Evolutionary conservation across 192 early-diverging fungal species (phyloP).

Genomic region (Coemansia furcata): DNA sequence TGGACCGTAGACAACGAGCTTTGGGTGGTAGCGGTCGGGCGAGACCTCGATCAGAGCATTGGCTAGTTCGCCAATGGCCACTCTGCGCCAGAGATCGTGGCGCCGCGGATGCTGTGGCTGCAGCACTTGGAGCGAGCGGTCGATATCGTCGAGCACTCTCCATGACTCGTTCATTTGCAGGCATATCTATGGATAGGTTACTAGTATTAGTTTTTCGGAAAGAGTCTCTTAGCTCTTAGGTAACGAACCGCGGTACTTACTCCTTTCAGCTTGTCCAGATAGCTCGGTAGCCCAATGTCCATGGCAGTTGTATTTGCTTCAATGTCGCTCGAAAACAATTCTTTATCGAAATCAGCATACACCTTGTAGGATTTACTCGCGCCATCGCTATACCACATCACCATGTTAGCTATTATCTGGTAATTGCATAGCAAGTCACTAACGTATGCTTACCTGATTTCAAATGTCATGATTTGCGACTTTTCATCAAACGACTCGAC

Average conservation of each 20-base stretch:
- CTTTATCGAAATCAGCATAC: constrained; percentile 24
- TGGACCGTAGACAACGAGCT: constrained; percentile 36
- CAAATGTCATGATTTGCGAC: constrained; percentile 14
- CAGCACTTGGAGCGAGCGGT: constrained; percentile 32
- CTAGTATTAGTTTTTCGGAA: neutral
- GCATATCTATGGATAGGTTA: constrained; percentile 16
- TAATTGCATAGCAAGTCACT: neutral
- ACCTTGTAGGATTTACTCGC: constrained; percentile 22
- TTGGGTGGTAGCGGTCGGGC: constrained; percentile 20
- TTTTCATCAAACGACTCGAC: constrained; percentile 30
- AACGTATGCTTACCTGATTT: constrained; percentile 21
- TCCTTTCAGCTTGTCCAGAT: constrained; percentile 21
- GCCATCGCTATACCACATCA: constrained; percentile 15
- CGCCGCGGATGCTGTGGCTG: constrained; percentile 33
- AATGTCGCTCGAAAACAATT: constrained; percentile 24
- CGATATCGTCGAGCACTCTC: constrained; percentile 33
- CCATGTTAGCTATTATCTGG: neutral
- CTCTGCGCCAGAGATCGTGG: constrained; percentile 34
- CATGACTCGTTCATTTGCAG: constrained; percentile 17
- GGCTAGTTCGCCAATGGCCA: constrained; percentile 23
- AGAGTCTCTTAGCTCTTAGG: neutral
- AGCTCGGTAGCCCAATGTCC: constrained; percentile 8
- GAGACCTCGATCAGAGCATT: constrained; percentile 28
- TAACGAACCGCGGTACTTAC: constrained; percentile 1
- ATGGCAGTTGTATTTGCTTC: constrained; percentile 21